These are phyloP conservation scores for Fusarium longipes DNA, from an alignment of 2,329 filamentous ascomycete genomes.

Conservation along the genomic window DNA sequence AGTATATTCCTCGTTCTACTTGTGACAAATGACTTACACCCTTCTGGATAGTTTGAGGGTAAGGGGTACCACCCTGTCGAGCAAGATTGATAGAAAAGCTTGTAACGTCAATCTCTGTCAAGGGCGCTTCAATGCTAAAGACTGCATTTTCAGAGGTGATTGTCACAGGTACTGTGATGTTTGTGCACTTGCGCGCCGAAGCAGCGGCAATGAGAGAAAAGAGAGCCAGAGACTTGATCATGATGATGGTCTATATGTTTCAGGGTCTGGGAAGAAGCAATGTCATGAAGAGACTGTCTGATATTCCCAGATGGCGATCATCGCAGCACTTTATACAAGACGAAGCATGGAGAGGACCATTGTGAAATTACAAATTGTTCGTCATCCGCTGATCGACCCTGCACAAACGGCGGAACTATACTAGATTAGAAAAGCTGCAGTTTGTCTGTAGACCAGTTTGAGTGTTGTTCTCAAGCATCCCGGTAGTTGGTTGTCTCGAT, in stretches of 20 bases:
- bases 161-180: conserved; percentile 67
- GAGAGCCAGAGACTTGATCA: conserved; percentile 41
- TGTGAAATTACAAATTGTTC: conserved; percentile 31
- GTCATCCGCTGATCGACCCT: conserved; percentile 14
- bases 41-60: conserved; percentile 55
- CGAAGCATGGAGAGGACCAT: background rate
- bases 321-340: conserved; percentile 30
- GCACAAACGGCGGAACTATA: background rate
- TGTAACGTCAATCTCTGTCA: conserved; percentile 67
- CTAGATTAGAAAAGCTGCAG: conserved; percentile 2
- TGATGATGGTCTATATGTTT: conserved; percentile 8
- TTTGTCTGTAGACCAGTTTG: background rate
- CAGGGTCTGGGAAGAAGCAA: conserved; percentile 8
- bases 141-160: conserved; percentile 65
- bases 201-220: conserved; percentile 44
- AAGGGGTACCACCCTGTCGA: conserved; percentile 61
- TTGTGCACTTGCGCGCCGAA: conserved; percentile 54
- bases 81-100: conserved; percentile 64
- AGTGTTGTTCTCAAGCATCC: background rate
- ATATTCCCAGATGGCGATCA: conserved; percentile 9
- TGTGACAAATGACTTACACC: conserved; percentile 57
- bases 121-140: conserved; percentile 62
- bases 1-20: no score
- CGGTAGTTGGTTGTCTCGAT: background rate
- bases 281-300: background rate